These are phyloP conservation scores for Eucalyptus tenuipes DNA, from an alignment of 345 rosid species.

Conservation along the genomic window DNA sequence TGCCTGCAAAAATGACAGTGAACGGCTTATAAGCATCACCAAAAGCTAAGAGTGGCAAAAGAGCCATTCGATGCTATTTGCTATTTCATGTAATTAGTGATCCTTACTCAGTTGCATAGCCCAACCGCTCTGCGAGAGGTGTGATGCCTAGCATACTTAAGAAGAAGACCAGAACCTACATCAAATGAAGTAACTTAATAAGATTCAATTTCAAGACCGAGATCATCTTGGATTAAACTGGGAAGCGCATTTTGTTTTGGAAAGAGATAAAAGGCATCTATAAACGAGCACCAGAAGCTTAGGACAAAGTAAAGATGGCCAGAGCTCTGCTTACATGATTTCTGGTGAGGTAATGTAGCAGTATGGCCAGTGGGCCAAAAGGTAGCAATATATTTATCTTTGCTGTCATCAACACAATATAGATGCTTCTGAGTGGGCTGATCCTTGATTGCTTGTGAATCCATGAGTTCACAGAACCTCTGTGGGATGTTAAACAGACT, in stretches of 20 bases:
- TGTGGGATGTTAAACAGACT: not conserved
- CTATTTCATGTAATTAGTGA: not conserved
- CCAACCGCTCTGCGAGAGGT: constrained; percentile 45
- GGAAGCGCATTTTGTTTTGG: not conserved
- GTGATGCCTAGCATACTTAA: constrained; percentile 32
- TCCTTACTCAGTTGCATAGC: constrained; percentile 38
- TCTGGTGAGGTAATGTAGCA: constrained; percentile 13
- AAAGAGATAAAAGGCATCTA: not conserved
- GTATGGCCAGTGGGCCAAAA: constrained; percentile 19
- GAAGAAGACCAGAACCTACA: constrained; percentile 35
- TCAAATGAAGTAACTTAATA: not conserved
- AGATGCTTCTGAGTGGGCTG: constrained; percentile 17
- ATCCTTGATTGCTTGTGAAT: not conserved
- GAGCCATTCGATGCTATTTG: not conserved
- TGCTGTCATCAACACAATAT: constrained; percentile 18
- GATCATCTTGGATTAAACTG: not conserved
- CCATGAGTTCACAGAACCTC: not conserved
- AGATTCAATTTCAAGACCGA: not conserved
- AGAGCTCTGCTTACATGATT: constrained; percentile 12
- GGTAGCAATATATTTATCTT: constrained; percentile 35
- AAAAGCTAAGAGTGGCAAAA: not conserved
- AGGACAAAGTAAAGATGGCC: not conserved
- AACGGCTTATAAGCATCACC: not conserved
- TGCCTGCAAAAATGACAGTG: constrained; percentile 19
- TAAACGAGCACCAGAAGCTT: not conserved